Base-by-base conservation (phyloP, 306 rosid genomes). In the Inga oerstediana region DNA sequence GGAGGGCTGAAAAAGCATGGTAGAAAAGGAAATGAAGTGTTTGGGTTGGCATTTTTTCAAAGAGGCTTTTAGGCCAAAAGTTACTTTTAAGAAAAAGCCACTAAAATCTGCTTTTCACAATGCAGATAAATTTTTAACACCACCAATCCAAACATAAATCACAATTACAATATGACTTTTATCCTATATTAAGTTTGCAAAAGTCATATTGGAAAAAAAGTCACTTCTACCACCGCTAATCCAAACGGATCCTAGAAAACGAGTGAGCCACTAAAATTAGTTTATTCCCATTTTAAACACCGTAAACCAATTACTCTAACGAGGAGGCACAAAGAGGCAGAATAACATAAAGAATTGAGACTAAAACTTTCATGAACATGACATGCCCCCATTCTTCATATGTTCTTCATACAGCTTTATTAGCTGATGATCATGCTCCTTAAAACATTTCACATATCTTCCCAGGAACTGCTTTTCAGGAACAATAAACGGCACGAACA, bases 381-480 rank as follows among this genome's bases (percentile, higher is more conserved):
- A 62, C 64, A 73, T 10, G 43, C 39, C 34, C 32, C 1, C 30
- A 4, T 30, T 35, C 9, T 48, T 19, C 10, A 13, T 0, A 4
- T 24, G 56, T 27, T 77, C 58, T 39, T 80, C 27, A 54, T 82
- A 90, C 5, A 84, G 30, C 81, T 81, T 71, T 32, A 74, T 30
- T 62, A 82, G 64, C 39, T 72, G 11, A 6, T 81, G 54, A 54
- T 79, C 64, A 34, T 79, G 49, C 48, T 76, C 16, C 72, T 51
- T 7, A 19, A 78, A 83, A 44, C 51, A 54, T 52, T 2, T 35
- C 51, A 87, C 86, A 66, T 71, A 89, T 61, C 24, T 85, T 44
- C 81, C 10, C 43, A 85, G 64, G 74, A 89, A 89, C 24, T 0
- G 3, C 35, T 79, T 16, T 59, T 85, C 86, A 35, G 72, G 1